phyloP scores from a whole-genome alignment of 1,139 yeast genomes.

The Hanseniaspora gamundiae region DNA sequence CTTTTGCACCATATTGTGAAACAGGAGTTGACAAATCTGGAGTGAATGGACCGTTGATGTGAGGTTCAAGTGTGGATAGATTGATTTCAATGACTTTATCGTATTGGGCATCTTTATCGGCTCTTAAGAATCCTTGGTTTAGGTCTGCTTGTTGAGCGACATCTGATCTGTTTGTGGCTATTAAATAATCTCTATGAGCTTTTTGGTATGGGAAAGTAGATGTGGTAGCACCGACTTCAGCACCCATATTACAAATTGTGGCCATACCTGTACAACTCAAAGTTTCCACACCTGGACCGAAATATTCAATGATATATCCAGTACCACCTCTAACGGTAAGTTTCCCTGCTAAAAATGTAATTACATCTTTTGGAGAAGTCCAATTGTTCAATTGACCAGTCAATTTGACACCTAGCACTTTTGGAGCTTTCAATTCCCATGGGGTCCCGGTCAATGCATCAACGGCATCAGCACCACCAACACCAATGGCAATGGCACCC shows the following conservation, averaged over 20 bases:
- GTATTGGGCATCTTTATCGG: slow-evolving; percentile 75
- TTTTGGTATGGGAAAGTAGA: slow-evolving; percentile 92
- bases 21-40: slow-evolving; percentile 89
- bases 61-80: slow-evolving; percentile 67
- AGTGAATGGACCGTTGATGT: slow-evolving; percentile 88
- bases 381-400: slow-evolving; percentile 82
- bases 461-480: slow-evolving; percentile 98
- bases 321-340: slow-evolving; percentile 97
- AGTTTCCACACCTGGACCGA: slow-evolving; percentile 81
- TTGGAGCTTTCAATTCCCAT: slow-evolving; percentile 98
- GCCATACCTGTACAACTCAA: slow-evolving; percentile 98
- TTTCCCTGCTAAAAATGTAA: slow-evolving; percentile 78
- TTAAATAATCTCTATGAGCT: slow-evolving; percentile 70
- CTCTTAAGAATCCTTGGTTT: slow-evolving; percentile 56
- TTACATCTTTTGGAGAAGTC: slow-evolving; percentile 94
- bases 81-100: slow-evolving; percentile 76
- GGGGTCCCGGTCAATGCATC: slow-evolving; percentile 97
- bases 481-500: slow-evolving; percentile 96
- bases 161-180: slow-evolving; percentile 70
- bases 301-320: slow-evolving; percentile 88
- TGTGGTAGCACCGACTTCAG: slow-evolving; percentile 97
- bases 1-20: slow-evolving; percentile 52
- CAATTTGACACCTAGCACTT: slow-evolving; percentile 79
- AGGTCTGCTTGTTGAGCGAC: slow-evolving; percentile 68
- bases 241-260: slow-evolving; percentile 98